Percentiles rank a stretch among this genome's conserved stretches.
These are phyloP conservation scores for Veloboletus limbatus DNA, from an alignment of 1,284 basidiomycete genomes.

Conservation along the genomic window DNA sequence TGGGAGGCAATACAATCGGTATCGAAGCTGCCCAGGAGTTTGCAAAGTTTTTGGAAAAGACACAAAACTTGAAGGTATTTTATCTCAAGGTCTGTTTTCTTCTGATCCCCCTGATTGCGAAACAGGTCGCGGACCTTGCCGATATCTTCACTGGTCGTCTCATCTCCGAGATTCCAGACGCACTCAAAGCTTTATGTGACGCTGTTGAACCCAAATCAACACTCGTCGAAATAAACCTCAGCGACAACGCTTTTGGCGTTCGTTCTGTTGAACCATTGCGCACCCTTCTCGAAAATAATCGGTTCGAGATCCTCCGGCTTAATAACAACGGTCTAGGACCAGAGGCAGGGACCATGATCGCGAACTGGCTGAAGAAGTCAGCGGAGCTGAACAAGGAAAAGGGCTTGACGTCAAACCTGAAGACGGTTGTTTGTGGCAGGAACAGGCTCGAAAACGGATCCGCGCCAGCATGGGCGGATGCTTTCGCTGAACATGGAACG, in stretches of 20 bases:
- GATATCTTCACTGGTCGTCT: slow-evolving; percentile 98
- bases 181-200: slow-evolving; percentile 86
- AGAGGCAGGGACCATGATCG: slow-evolving; percentile 83
- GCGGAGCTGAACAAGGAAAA: slow-evolving; percentile 68
- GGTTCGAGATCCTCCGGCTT: slow-evolving; percentile 78
- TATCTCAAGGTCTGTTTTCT: neutral
- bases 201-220: slow-evolving; percentile 78
- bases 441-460: slow-evolving; percentile 94
- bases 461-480: slow-evolving; percentile 80
- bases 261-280: slow-evolving; percentile 95
- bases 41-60: slow-evolving; percentile 75
- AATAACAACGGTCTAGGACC: slow-evolving; percentile 99
- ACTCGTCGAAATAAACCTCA: slow-evolving; percentile 87
- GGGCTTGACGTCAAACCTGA: slow-evolving; percentile 70
- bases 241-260: slow-evolving; percentile 96
- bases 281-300: slow-evolving; percentile 81
- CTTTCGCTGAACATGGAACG: slow-evolving; percentile 81
- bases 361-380: slow-evolving; percentile 79
- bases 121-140: slow-evolving; percentile 88
- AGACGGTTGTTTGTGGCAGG: slow-evolving; percentile 87
- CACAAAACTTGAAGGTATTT: slow-evolving; percentile 69
- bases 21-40: slow-evolving; percentile 88
- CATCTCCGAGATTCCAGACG: slow-evolving; percentile 92
- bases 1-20: slow-evolving; percentile 96
- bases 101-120: slow-evolving; percentile 10